Percentiles rank a stretch among this genome's conserved stretches.
These are phyloP conservation scores for Berkeleyomyces basicola DNA, from an alignment of 2,329 filamentous ascomycete genomes.

Conservation along the genomic window DNA sequence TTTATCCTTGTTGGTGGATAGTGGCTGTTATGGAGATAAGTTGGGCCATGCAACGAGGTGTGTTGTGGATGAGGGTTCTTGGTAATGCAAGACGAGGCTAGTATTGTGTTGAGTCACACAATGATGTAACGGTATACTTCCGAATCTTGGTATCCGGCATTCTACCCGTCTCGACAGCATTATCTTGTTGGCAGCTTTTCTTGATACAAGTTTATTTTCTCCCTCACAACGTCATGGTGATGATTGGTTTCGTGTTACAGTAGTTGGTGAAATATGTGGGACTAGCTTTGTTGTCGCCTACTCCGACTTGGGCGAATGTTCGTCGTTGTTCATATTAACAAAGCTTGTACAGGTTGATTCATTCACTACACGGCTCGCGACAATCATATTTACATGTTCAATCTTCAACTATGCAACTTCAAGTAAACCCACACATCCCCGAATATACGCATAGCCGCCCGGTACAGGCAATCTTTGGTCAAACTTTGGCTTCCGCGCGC, in stretches of 20 bases:
- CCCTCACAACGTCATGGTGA: neutral
- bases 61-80: neutral
- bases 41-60: neutral
- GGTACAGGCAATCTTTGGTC: neutral
- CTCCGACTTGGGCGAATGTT: too few relatives aligned
- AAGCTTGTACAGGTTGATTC: too few relatives aligned
- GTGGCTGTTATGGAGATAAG: neutral
- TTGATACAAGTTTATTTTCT: neutral
- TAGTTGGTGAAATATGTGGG: too few relatives aligned
- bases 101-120: neutral
- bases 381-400: too few relatives aligned
- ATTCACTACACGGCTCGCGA: too few relatives aligned
- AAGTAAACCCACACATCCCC: too few relatives aligned
- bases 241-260: too few relatives aligned
- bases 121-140: neutral
- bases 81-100: neutral
- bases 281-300: too few relatives aligned
- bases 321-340: too few relatives aligned
- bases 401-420: too few relatives aligned
- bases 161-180: neutral
- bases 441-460: too few relatives aligned
- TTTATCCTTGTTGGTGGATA: neutral
- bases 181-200: neutral
- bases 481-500: neutral
- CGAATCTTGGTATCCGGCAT: neutral